These are phyloP conservation scores for Candida adriatica DNA, from an alignment of 805 yeast genomes.

Conservation along the genomic window DNA sequence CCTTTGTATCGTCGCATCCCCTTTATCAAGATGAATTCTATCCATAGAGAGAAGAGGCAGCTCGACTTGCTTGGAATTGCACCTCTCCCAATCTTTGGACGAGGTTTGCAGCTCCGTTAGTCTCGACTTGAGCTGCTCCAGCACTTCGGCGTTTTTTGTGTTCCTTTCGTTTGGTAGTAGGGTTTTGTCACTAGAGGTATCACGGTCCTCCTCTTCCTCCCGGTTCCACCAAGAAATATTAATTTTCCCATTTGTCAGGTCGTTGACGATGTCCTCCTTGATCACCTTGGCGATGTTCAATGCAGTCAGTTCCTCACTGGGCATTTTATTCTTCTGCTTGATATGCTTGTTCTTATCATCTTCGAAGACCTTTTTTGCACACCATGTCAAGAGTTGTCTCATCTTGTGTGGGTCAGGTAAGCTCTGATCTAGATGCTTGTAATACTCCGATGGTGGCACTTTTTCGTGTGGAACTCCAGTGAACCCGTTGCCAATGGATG, in stretches of 20 bases:
- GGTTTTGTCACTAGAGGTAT: slow-evolving; percentile 23
- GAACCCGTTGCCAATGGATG: slow-evolving; percentile 70
- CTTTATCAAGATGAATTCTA: slow-evolving; percentile 5
- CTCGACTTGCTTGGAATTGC: slow-evolving; percentile 10
- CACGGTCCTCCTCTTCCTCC: slow-evolving; percentile 22
- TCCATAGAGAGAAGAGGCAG: slow-evolving; percentile 9
- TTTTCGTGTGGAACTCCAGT: slow-evolving; percentile 60
- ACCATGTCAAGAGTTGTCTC: slow-evolving; percentile 66
- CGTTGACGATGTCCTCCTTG: slow-evolving; percentile 54
- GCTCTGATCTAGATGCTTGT: slow-evolving; percentile 53
- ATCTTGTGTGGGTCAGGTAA: slow-evolving; percentile 69
- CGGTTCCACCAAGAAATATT: slow-evolving; percentile 64
- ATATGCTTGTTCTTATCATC: slow-evolving; percentile 23
- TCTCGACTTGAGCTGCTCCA: slow-evolving; percentile 39
- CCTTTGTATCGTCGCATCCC: slow-evolving; percentile 21
- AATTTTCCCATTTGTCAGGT: slow-evolving; percentile 51
- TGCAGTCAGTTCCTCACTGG: slow-evolving; percentile 35
- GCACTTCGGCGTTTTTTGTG: slow-evolving; percentile 39
- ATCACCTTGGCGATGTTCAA: slow-evolving; percentile 53
- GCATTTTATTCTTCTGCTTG: slow-evolving; percentile 20
- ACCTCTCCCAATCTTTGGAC: slow-evolving; percentile 38
- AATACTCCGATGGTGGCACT: slow-evolving; percentile 46
- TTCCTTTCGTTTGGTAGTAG: slow-evolving; percentile 58
- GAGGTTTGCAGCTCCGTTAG: slow-evolving; percentile 39
- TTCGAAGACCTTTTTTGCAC: slow-evolving; percentile 41